These are phyloP conservation scores for Phytopythium mirpurense DNA, from an alignment of 352 stramenopile genomes.

Conservation along the genomic window DNA sequence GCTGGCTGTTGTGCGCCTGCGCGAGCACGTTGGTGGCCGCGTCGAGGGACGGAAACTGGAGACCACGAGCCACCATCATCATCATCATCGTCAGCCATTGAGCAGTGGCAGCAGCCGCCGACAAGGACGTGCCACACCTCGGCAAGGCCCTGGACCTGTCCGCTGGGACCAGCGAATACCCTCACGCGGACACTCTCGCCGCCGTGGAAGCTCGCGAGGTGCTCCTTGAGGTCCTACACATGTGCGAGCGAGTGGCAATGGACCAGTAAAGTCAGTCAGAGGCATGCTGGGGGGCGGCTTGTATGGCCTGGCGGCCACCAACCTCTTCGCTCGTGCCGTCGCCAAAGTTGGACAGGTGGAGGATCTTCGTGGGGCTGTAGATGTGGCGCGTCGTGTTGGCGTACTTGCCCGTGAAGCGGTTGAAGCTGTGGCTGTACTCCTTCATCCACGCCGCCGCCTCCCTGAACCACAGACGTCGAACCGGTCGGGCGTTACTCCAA, in stretches of 20 bases:
- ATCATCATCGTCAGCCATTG: not conserved
- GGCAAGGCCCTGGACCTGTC: constrained; percentile 40
- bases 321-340: constrained; percentile 27
- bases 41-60: constrained; percentile 40
- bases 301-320: no score
- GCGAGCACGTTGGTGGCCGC: constrained; percentile 48
- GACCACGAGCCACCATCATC: no score
- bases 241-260: no score
- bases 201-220: constrained; percentile 29
- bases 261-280: no score
- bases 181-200: constrained; percentile 41
- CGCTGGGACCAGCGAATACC: constrained; percentile 38
- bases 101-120: not conserved
- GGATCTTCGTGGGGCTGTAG: constrained; percentile 59
- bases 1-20: constrained; percentile 37
- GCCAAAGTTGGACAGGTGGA: constrained; percentile 62
- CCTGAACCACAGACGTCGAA: no score
- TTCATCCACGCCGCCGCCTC: constrained; percentile 25
- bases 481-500: no score
- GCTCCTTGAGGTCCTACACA: constrained; percentile 27
- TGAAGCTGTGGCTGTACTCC: constrained; percentile 43
- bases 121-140: constrained; percentile 16
- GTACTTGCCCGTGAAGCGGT: constrained; percentile 64
- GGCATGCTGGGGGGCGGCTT: no score
- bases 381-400: constrained; percentile 52